These are phyloP conservation scores for Vitrella brassicaformis DNA, from an alignment of 73 alveolate genomes.

Conservation along the genomic window DNA sequence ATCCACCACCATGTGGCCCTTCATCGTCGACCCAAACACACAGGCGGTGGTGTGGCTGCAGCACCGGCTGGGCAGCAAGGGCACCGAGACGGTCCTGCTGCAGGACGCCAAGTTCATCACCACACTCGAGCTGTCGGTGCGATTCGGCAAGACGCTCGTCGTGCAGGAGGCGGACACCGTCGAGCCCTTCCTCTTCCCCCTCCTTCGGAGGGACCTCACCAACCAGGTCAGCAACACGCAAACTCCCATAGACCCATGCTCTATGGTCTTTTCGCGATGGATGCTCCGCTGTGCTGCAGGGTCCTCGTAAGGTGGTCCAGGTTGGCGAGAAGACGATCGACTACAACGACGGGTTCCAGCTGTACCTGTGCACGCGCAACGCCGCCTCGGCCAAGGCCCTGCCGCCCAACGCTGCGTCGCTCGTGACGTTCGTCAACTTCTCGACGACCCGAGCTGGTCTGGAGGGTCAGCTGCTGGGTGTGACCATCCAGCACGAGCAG, in stretches of 20 bases:
- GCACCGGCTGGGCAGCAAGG: constrained; percentile 32
- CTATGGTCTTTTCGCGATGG: too few species aligned
- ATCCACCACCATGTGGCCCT: constrained; percentile 66
- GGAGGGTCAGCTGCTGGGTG: constrained; percentile 95
- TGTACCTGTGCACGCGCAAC: constrained; percentile 95
- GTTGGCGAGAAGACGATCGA: constrained; percentile 96
- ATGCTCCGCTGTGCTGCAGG: constrained; percentile 89
- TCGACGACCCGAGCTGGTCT: constrained; percentile 98
- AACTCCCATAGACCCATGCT: too few species aligned
- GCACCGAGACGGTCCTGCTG: constrained; percentile 17
- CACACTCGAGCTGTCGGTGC: constrained; percentile 88
- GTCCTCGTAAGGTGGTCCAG: constrained; percentile 94
- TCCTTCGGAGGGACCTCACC: constrained; percentile 83
- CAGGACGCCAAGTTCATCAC: constrained; percentile 88
- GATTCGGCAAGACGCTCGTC: constrained; percentile 59
- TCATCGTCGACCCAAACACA: constrained; percentile 96
- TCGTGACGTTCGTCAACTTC: constrained; percentile 86
- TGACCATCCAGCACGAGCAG: constrained; percentile 94
- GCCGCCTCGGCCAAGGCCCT: constrained; percentile 69
- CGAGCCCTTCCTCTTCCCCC: constrained; percentile 91
- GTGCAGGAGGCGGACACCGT: constrained; percentile 64
- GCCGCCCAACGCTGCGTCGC: constrained; percentile 89
- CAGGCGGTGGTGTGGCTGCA: constrained; percentile 97
- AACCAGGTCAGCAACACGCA: too few species aligned
- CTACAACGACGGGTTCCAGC: constrained; percentile 83